Evolutionary conservation across 371 early-diverging fungal species (phyloP).

Genomic region (Dichotomocladium elegans): DNA sequence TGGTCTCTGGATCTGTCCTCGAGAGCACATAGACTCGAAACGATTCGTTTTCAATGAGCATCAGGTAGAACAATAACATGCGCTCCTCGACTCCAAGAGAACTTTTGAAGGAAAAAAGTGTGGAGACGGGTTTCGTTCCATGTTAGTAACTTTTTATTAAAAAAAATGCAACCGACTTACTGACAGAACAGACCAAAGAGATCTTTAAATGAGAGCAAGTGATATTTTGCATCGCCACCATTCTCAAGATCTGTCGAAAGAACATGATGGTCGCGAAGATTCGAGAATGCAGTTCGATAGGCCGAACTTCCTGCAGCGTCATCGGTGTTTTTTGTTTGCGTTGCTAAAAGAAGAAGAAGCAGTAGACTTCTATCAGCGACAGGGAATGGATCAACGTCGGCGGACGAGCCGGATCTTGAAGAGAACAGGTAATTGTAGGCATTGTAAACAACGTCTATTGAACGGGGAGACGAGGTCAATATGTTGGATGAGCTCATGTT

Average conservation of each 20-base stretch:
- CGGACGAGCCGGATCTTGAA: constrained; percentile 35
- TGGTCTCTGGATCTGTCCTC: constrained; percentile 71
- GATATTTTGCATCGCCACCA: constrained; percentile 33
- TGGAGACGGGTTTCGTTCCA: too few species aligned
- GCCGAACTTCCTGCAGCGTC: constrained; percentile 19
- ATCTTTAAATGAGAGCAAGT: constrained; percentile 57
- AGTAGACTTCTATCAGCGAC: constrained; percentile 64
- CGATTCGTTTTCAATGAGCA: constrained; percentile 63
- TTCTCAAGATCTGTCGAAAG: constrained; percentile 7
- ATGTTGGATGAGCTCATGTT: neutral
- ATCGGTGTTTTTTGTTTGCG: constrained; percentile 14
- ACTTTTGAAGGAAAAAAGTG: too few species aligned
- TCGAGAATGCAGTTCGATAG: constrained; percentile 51
- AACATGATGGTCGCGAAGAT: constrained; percentile 53
- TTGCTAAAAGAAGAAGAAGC: constrained; percentile 48
- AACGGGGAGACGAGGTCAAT: neutral
- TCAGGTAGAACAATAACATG: constrained; percentile 63
- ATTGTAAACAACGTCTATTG: constrained; percentile 56
- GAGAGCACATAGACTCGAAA: constrained; percentile 74
- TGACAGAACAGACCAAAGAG: constrained; percentile 61
- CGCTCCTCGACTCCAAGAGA: constrained; percentile 64
- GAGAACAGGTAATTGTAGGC: constrained; percentile 71
- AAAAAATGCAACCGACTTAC: constrained; percentile 23
- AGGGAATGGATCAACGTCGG: constrained; percentile 46
- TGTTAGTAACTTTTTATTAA: neutral